Conservation (phyloP, 202 grass and related monocot species). For the Sporobolus alterniflorus region DNA sequence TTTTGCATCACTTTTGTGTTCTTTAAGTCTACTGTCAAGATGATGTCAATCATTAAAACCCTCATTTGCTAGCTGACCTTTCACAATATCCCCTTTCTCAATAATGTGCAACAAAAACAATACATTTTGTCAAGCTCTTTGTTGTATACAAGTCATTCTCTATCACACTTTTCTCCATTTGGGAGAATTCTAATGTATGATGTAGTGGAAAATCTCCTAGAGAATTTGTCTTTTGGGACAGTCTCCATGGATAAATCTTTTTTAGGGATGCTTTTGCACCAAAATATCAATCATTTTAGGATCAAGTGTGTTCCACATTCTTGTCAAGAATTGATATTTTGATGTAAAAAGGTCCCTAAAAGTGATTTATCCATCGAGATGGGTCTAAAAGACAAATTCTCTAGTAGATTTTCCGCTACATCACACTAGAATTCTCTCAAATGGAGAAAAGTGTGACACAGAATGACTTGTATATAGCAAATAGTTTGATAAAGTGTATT, state of each 20-base stretch:
- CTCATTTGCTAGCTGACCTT: not conserved
- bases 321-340: not conserved
- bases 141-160: not conserved
- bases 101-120: not conserved
- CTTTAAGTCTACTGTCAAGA: not conserved
- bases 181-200: not conserved
- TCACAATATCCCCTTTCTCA: not conserved
- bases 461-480: no score
- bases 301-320: not conserved
- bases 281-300: not conserved
- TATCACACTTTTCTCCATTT: not conserved
- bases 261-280: not conserved
- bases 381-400: no score
- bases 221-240: not conserved
- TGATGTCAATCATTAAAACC: not conserved
- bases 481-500: no score
- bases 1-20: not conserved
- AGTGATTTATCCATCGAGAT: no score
- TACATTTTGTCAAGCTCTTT: not conserved
- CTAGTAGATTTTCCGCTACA: no score
- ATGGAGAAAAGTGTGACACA: no score
- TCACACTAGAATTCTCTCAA: no score
- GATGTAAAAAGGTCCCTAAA: no score
- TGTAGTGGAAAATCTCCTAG: not conserved
- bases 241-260: not conserved